These are phyloP conservation scores for Globomyces pollinis-pini DNA, from an alignment of 192 early-diverging fungal genomes.

Conservation along the genomic window DNA sequence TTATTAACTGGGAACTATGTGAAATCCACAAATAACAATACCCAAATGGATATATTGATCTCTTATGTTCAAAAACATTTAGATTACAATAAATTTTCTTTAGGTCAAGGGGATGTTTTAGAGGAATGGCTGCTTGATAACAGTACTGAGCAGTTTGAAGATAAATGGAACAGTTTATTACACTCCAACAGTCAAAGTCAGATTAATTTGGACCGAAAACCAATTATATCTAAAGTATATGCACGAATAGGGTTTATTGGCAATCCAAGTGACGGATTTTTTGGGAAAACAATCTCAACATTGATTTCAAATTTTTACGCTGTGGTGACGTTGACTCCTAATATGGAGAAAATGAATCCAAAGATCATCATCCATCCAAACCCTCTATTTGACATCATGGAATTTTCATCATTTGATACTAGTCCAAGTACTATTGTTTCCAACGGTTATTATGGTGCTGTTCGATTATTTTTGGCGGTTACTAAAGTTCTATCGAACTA, in stretches of 20 bases:
- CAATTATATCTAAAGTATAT: conserved; percentile 29
- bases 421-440: conserved; percentile 28
- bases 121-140: no score
- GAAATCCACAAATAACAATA: no score
- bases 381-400: conserved; percentile 28
- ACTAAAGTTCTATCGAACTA: conserved; percentile 49
- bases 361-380: conserved; percentile 35
- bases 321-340: conserved; percentile 42
- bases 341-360: conserved; percentile 21
- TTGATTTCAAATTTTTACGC: conserved; percentile 57
- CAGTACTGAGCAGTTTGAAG: no score
- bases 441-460: conserved; percentile 49
- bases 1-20: not conserved
- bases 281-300: conserved; percentile 54
- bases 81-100: not conserved
- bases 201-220: not conserved
- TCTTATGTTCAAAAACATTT: not conserved
- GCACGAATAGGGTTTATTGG: conserved; percentile 59
- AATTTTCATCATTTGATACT: conserved; percentile 7
- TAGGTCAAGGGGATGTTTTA: no score
- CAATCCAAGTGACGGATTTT: conserved; percentile 58
- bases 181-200: not conserved
- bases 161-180: not conserved
- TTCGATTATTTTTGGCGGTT: conserved; percentile 41
- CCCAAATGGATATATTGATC: not conserved